Base-by-base conservation (phyloP, 495 filamentous ascomycete genomes). In the Penicillium antarcticum region DNA sequence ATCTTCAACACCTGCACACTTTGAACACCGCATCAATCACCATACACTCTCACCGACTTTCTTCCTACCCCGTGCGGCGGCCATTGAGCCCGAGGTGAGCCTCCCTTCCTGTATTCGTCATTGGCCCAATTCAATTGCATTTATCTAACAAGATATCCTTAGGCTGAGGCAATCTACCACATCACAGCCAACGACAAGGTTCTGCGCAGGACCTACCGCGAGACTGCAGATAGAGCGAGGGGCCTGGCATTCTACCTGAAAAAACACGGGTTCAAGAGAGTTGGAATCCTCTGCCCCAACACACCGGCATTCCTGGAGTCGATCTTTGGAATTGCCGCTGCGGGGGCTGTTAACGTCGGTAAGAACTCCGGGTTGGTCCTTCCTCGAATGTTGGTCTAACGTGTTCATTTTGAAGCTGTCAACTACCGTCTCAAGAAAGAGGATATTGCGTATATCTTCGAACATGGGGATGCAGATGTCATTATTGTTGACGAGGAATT, bases 261-360 rank as follows among this genome's bases (percentile, higher is more conserved):
- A 39, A 87, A 89, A 61, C 78, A 86, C 47, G 77, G 77, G 7
- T 81, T 79, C 58, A 86, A 81, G 62, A 80, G 87, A 48, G 78
- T 87, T 2, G 94, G 94, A 5, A 84, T 98, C 34, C 76, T 98
- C 4, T 83, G 82, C 17, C 86, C 95, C 1, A 98, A 98, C 65
- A 98, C 94, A 5, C 94, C 94, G 3, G 94, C 91, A 0, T 97
- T 97, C 65, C 72, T 97, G 16, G 92, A 97, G 69, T 77, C 82
- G 2, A 86, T 97, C 42, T 98, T 91, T 59, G 94, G 88, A 5
- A 88, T 97, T 61, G 84, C 82, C 2, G 94, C 91, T 18, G 91
- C 89, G 2, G 91, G 91, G 7, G 89, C 74, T 9, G 79, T 95
- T 9, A 86, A 89, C 56, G 84, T 95, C 52, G 83, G 79, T 83